phyloP scores from a whole-genome alignment of 2,329 filamentous ascomycete genomes.

The Pseudopithomyces maydicus region DNA sequence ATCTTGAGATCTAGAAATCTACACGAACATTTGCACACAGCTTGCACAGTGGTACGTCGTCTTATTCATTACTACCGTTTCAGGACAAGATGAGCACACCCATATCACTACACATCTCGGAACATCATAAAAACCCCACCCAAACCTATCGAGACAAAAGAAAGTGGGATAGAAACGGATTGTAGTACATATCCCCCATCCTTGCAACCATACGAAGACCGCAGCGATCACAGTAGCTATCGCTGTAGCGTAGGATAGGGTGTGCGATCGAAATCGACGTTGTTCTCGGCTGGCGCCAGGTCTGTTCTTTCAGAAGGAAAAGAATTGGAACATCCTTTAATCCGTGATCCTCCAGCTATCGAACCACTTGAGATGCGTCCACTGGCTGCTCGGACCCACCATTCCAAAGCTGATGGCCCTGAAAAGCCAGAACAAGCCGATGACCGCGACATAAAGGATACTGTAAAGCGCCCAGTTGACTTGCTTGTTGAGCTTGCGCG shows the following conservation, averaged over 20 bases:
- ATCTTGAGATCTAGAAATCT: too few relatives aligned
- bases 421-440: conserved; percentile 88
- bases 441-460: conserved; percentile 72
- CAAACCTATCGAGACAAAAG: neutral
- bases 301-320: neutral
- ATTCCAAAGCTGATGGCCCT: conserved; percentile 96
- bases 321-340: conserved; percentile 32
- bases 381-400: conserved; percentile 81
- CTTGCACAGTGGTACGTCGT: neutral
- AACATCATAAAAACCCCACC: neutral
- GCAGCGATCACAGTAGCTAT: neutral
- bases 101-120: neutral
- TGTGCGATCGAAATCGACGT: too few relatives aligned
- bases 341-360: conserved; percentile 83
- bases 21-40: neutral
- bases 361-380: conserved; percentile 94
- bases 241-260: too few relatives aligned
- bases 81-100: neutral
- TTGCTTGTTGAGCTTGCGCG: conserved; percentile 67
- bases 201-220: neutral
- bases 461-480: conserved; percentile 74
- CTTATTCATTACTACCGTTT: neutral
- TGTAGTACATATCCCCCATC: neutral
- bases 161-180: neutral
- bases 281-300: too few relatives aligned